Evolutionary conservation across 345 rosid genomes (phyloP).

Genomic region (Eutrema heterophyllum): DNA sequence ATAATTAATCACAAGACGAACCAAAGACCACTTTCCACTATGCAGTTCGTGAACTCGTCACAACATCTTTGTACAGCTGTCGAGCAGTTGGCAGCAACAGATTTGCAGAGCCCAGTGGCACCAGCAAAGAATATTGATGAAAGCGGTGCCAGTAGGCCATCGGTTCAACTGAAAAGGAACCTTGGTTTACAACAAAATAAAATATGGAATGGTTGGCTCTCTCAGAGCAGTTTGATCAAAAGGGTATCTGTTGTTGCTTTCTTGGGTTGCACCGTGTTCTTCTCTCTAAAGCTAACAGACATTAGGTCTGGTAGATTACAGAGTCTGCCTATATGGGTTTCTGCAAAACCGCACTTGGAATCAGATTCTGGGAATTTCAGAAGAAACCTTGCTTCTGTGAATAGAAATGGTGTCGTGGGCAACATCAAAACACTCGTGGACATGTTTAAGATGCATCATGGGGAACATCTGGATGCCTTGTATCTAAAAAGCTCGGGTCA

Average conservation of each 20-base stretch:
- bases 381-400: constrained; percentile 17
- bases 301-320: constrained; percentile 36
- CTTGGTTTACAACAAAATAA: constrained; percentile 44
- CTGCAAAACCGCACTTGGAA: constrained; percentile 31
- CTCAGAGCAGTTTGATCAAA: constrained; percentile 38
- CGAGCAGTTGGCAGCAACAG: constrained; percentile 65
- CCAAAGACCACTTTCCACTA: constrained; percentile 52
- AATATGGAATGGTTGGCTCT: constrained; percentile 54
- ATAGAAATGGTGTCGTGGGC: constrained; percentile 34
- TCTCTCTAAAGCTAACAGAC: constrained; percentile 45
- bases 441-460: constrained; percentile 39
- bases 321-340: constrained; percentile 35
- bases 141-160: constrained; percentile 39
- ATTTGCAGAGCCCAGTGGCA: constrained; percentile 47
- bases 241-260: constrained; percentile 45
- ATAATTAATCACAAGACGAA: constrained; percentile 33
- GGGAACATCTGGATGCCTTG: constrained; percentile 34
- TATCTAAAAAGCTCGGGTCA: constrained; percentile 33
- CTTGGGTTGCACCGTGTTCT: constrained; percentile 53
- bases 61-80: constrained; percentile 66
- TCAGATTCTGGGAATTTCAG: constrained; percentile 35
- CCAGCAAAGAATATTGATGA: constrained; percentile 41
- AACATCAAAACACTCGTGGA: constrained; percentile 47
- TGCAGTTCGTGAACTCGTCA: constrained; percentile 45
- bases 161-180: constrained; percentile 59